Conservation (phyloP, 139 green algal genomes). For the Asterochloris sp. region DNA sequence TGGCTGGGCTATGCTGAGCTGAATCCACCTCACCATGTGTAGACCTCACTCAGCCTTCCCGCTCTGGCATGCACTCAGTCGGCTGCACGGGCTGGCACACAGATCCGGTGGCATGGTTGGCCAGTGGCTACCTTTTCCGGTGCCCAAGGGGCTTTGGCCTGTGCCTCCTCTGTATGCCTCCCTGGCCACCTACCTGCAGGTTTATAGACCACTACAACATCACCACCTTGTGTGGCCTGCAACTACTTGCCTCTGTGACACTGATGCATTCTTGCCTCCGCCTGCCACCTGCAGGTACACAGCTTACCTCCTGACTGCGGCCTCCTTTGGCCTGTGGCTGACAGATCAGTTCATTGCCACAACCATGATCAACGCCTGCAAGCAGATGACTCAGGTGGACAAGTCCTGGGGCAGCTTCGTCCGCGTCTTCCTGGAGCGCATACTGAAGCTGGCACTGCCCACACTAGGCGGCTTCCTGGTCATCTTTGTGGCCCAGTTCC, state of each 20-base stretch:
- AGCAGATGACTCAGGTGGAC: constrained; percentile 55
- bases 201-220: too few species aligned
- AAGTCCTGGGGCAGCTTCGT: constrained; percentile 32
- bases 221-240: not conserved
- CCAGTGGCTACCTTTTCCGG: too few species aligned
- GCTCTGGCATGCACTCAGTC: too few species aligned
- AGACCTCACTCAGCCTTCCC: too few species aligned
- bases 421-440: constrained; percentile 66
- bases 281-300: constrained; percentile 17
- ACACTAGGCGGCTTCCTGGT: constrained; percentile 89
- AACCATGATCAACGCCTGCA: constrained; percentile 68
- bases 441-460: constrained; percentile 90
- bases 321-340: constrained; percentile 64
- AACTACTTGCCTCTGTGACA: not conserved
- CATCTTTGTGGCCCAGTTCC: constrained; percentile 85
- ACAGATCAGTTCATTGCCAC: constrained; percentile 81
- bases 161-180: too few species aligned
- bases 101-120: too few species aligned
- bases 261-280: not conserved
- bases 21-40: not conserved
- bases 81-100: too few species aligned
- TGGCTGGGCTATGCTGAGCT: not conserved
- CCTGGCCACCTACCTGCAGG: too few species aligned
- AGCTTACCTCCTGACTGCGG: constrained; percentile 41
- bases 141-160: too few species aligned